Conservation (phyloP, 225 moss, liverwort and hornwort genomes). For the Straminergon stramineum region DNA sequence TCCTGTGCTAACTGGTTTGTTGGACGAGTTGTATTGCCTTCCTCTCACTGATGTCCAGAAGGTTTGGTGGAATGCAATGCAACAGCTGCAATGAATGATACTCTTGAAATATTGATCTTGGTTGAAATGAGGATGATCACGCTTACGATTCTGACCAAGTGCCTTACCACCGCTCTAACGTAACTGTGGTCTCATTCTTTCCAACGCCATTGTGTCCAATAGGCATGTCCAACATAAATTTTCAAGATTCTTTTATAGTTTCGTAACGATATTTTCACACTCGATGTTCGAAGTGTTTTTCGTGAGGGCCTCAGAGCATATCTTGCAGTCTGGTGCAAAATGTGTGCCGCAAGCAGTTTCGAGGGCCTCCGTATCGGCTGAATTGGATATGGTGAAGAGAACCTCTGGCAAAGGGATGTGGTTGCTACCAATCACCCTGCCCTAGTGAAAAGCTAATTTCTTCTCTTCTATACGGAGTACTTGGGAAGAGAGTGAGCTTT, state of each 20-base stretch:
- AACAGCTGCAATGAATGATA: neutral
- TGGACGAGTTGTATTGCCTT: neutral
- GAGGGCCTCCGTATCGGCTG: neutral
- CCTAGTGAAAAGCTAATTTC: neutral
- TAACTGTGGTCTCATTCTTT: neutral
- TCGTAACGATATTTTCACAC: neutral
- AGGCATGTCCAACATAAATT: neutral
- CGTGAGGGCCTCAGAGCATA: neutral
- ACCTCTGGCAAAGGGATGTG: neutral
- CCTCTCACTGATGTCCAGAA: neutral
- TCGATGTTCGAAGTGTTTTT: neutral
- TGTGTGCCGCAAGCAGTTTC: neutral
- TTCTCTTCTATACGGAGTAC: neutral
- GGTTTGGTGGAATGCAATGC: neutral
- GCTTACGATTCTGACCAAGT: neutral
- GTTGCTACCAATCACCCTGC: neutral
- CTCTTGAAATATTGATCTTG: neutral
- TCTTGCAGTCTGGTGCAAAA: neutral
- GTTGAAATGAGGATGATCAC: neutral
- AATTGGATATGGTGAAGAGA: neutral
- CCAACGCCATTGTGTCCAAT: neutral
- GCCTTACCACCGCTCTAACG: neutral
- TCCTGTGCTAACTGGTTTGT: neutral
- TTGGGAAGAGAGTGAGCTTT: neutral
- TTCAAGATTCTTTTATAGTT: neutral